Base-by-base conservation (phyloP, 306 rosid genomes). In the Cyclanthera cordifolia region DNA sequence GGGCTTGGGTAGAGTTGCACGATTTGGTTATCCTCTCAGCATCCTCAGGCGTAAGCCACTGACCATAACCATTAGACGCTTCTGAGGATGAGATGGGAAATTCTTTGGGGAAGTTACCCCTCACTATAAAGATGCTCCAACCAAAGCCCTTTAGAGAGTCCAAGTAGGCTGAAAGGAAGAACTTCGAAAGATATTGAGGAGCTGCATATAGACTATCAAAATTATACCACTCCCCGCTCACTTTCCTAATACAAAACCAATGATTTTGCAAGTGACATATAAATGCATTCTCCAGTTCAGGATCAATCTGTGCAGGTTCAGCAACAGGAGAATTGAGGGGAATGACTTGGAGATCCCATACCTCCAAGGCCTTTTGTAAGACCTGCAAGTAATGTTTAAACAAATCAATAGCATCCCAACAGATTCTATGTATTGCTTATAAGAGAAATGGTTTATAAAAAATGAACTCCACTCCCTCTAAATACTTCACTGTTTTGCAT, bases 261-360 rank as follows among this genome's bases (percentile, higher is more conserved):
- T 94, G 97, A 59, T 94, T 88, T 51, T 90, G 97, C 76, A 94
- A 77, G 79, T 94, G 99, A 78, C 96, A 94, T 56, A 94, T 94
- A 71, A 90, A 94, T 50, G 95, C 99, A 78, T 79, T 90, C 80
- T 88, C 96, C 56, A 80, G 82, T 80, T 90, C 97, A n/a, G 96
- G 99, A 74, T 94, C 97, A 46, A 94, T 85, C 79, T 90, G 99
- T 57, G 99, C 99, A 53, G 94, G 96, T 79, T 86, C 99, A 15
- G 97, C 97, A 75, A 88, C 86, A 0, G 99, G 99, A 39, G 99
- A 94, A 74, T 88, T 89, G 46, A 94, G 88, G n/a, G 99, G 97
- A 72, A 94, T 94, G 73, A 94, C 99, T 78, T 90, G 96, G 46
- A 94, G 84, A 81, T 90, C 97, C 99, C 99, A 94, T 64, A 94